Conservation (phyloP, 2,329 filamentous ascomycete genomes). For the Trichoderma sp. region DNA sequence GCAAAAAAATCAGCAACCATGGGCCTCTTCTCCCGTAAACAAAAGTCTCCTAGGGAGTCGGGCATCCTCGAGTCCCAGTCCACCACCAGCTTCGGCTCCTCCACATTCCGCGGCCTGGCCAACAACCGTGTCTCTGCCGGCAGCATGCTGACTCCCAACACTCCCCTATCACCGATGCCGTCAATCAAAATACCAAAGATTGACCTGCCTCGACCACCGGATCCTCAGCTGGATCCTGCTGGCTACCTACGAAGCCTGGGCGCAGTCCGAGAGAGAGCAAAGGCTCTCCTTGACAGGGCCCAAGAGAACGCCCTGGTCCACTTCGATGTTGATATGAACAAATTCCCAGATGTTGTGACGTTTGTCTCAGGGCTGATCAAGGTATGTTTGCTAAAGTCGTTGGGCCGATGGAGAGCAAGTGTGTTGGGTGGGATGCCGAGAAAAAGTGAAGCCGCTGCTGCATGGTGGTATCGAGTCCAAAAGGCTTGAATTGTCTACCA, state of each 20-base stretch:
- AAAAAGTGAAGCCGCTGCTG: not conserved
- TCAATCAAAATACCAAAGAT: slow-evolving; percentile 64
- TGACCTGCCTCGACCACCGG: slow-evolving; percentile 77
- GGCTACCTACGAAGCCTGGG: slow-evolving; percentile 88
- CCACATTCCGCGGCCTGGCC: slow-evolving; percentile 42
- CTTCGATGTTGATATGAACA: slow-evolving; percentile 83
- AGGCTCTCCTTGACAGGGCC: slow-evolving; percentile 72
- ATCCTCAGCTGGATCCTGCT: slow-evolving; percentile 82
- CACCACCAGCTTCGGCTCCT: slow-evolving; percentile 51
- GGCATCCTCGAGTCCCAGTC: slow-evolving; percentile 45
- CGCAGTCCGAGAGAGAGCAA: slow-evolving; percentile 77
- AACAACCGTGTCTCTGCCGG: slow-evolving; percentile 51
- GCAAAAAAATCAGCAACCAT: slow-evolving; percentile 32
- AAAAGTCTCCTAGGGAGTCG: slow-evolving; percentile 46
- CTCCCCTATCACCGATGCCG: slow-evolving; percentile 52
- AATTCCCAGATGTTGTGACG: slow-evolving; percentile 76
- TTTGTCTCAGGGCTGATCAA: slow-evolving; percentile 95
- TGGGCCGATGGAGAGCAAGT: not conserved
- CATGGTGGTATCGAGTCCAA: not conserved
- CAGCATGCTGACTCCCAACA: slow-evolving; percentile 44
- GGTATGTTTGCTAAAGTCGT: slow-evolving; percentile 47
- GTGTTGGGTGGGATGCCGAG: not conserved
- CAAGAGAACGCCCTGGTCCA: slow-evolving; percentile 74
- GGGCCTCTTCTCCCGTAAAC: slow-evolving; percentile 56
- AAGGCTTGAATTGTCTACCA: not conserved